Evolutionary conservation across 352 stramenopile genomes (phyloP).

Genomic region (Pilasporangium apinafurcum): DNA sequence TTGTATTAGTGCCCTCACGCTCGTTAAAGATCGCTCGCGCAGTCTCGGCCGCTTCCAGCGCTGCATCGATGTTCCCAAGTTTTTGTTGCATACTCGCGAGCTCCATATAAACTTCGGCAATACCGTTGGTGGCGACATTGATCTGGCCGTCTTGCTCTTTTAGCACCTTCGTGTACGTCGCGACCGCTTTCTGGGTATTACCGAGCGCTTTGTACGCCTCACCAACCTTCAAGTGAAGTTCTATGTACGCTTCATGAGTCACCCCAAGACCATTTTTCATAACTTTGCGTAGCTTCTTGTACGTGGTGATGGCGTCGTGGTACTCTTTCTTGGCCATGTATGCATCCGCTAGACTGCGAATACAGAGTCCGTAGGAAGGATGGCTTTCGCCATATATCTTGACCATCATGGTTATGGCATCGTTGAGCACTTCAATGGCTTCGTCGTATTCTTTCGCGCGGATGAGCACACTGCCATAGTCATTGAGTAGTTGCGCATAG

Average conservation of each 20-base stretch:
- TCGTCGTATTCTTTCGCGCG: conserved; percentile 69
- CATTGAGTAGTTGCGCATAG: conserved; percentile 73
- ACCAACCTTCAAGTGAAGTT: conserved; percentile 57
- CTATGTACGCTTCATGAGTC: conserved; percentile 70
- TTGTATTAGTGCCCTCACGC: conserved; percentile 58
- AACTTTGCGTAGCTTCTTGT: conserved; percentile 69
- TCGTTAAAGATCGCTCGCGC: conserved; percentile 53
- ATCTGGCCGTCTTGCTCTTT: conserved; percentile 44
- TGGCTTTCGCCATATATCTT: conserved; percentile 78
- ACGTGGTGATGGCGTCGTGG: conserved; percentile 53
- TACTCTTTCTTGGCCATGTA: conserved; percentile 75
- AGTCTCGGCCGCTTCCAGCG: conserved; percentile 23
- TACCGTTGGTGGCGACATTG: conserved; percentile 55
- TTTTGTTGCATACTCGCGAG: conserved; percentile 42
- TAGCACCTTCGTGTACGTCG: conserved; percentile 48
- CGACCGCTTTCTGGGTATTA: conserved; percentile 43
- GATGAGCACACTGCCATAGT: conserved; percentile 75
- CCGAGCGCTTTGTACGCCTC: conserved; percentile 66
- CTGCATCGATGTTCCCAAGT: conserved; percentile 31
- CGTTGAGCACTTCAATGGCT: conserved; percentile 69
- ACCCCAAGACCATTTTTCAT: conserved; percentile 56
- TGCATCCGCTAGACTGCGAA: conserved; percentile 74
- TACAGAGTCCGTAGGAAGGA: conserved; percentile 65
- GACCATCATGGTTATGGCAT: conserved; percentile 64
- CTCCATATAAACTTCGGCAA: conserved; percentile 79